phyloP scores from a whole-genome alignment of 1,284 basidiomycete species.

The Xanthoconium separans region DNA sequence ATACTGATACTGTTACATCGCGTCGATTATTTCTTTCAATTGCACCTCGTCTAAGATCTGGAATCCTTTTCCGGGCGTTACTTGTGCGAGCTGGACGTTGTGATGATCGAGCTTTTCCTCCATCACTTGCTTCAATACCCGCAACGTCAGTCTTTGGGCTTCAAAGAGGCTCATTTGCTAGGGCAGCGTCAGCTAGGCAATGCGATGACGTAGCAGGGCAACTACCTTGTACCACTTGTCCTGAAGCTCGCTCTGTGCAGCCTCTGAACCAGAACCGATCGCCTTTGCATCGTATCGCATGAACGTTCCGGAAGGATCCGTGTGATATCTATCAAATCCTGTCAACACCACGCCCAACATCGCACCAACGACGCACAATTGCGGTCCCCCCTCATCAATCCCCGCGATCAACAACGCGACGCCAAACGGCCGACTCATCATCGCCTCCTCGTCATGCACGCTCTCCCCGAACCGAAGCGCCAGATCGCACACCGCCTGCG shows the following conservation, averaged over 20 bases:
- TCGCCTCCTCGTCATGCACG: constrained; percentile 97
- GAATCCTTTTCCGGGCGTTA: constrained; percentile 76
- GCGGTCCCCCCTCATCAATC: constrained; percentile 94
- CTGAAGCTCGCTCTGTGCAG: constrained; percentile 95
- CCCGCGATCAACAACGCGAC: constrained; percentile 97
- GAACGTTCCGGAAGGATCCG: constrained; percentile 99
- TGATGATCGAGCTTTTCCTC: constrained; percentile 71
- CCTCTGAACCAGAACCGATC: constrained; percentile 97
- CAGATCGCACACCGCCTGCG: constrained; percentile 97
- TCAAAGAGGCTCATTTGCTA: constrained; percentile 93
- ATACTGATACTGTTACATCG: constrained; percentile 50
- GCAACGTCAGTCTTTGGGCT: constrained; percentile 84
- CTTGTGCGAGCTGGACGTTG: constrained; percentile 97
- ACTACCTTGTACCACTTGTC: constrained; percentile 95
- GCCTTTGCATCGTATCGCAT: constrained; percentile 98
- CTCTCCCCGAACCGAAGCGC: constrained; percentile 98
- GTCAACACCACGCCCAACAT: constrained; percentile 7
- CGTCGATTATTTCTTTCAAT: constrained; percentile 80
- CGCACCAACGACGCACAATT: constrained; percentile 60
- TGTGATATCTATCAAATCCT: constrained; percentile 73
- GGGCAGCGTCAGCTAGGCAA: constrained; percentile 3
- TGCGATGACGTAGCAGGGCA: neutral
- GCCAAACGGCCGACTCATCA: constrained; percentile 99
- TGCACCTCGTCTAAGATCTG: constrained; percentile 77
- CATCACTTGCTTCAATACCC: constrained; percentile 98